Evolutionary conservation across 805 yeast species (phyloP), one percentile per base, ranked within the genome.

Genomic region (Sugiyamaella lignohabitans): DNA sequence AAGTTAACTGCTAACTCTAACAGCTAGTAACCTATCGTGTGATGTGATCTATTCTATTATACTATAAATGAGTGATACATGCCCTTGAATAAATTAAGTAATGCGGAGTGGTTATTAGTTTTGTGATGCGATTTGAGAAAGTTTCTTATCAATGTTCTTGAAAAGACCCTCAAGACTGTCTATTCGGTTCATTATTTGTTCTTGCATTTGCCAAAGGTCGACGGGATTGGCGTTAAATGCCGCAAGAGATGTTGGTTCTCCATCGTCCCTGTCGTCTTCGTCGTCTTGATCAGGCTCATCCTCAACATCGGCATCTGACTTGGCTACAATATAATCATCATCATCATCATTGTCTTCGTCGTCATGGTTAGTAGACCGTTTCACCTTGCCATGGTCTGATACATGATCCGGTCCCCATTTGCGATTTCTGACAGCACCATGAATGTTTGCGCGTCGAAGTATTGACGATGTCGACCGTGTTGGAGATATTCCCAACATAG

Each of bases 391-490:
- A 24, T 16, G 11, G n/a, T 19, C 21, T 22, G 16, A 21, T 34
- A 21, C 5, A 20, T 6, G n/a, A 16, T n/a, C 43, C 16, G n/a
- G 24, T 16, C n/a, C 37, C 14, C 14, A 14, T 27, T 27, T 8
- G 38, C 10, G 21, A 35, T 35, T 19, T 18, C 38, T 19, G 21
- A 16, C 8, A 16, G 18, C 18, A 16, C 8, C 8, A 8, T 14
- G 11, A 35, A 14, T 35, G 10, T 14, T 35, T 10, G 38, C 6
- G 16, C 18, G 5, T 40, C 51, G 35, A n/a, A 48, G 18, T 14
- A 44, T 39, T 11, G 51, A 48, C 16, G 48, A 41, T 10, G 51
- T 44, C 3, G 51, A 48, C 16, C 52, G 45, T 5, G 52, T 48
- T 10, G 52, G 52, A 3, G 48, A 44, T n/a, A 48, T 22, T 4